phyloP scores from a whole-genome alignment of 345 rosid genomes.

The Ricinus communis region DNA sequence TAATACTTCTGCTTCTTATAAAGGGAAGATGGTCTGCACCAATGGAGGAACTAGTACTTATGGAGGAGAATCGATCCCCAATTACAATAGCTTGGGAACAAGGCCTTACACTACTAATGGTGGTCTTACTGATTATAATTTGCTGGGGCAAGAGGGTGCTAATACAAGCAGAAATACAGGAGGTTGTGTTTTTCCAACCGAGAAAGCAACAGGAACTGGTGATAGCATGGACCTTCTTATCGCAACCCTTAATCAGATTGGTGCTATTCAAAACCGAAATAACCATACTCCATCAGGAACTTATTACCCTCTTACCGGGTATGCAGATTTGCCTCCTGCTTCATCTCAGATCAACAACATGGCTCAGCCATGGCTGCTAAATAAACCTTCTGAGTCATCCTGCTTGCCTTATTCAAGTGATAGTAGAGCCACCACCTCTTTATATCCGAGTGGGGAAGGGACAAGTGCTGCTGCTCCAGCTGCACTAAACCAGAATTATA shows the following conservation, averaged over 20 bases:
- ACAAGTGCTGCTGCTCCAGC: background rate
- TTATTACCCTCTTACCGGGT: conserved; percentile 14
- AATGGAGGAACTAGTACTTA: background rate
- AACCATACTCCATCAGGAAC: conserved; percentile 7
- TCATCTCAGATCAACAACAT: background rate
- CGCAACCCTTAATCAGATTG: conserved; percentile 10
- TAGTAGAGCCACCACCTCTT: background rate
- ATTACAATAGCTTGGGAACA: background rate
- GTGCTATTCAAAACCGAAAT: conserved; percentile 14
- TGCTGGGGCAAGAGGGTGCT: background rate
- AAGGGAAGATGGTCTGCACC: conserved; percentile 15
- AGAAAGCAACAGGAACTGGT: background rate
- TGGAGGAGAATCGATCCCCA: background rate
- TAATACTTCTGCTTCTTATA: conserved; percentile 5
- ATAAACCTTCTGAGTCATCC: background rate
- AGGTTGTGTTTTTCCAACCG: conserved; percentile 1
- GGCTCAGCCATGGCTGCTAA: conserved; percentile 4
- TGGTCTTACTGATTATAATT: background rate
- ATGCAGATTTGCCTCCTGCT: background rate
- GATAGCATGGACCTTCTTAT: conserved; percentile 19
- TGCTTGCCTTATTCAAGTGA: background rate
- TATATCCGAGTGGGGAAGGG: background rate
- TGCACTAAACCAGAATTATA: background rate
- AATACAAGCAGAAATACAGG: conserved; percentile 4
- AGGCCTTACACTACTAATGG: background rate